A percentile compares a stretch with the other conserved stretches of the same genome.
Evolutionary conservation across 2,329 filamentous ascomycete species (phyloP).

Genomic region (Fusarium nematophilum): DNA sequence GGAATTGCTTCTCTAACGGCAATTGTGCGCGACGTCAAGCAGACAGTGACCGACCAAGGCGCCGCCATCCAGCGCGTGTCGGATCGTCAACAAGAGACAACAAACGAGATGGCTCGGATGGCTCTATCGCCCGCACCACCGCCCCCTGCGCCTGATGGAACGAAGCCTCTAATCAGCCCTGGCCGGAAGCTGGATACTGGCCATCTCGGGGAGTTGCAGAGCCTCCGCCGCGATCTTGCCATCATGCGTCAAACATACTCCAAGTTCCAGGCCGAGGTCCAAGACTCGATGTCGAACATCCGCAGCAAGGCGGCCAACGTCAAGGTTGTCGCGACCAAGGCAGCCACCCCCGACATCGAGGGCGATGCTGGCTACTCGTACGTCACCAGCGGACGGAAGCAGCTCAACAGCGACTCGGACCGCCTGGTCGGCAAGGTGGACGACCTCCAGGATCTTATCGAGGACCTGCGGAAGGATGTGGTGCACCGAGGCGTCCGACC

Average conservation of each 20-base stretch:
- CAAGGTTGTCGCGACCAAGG: constrained; percentile 79
- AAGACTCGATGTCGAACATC: constrained; percentile 86
- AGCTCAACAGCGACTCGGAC: constrained; percentile 87
- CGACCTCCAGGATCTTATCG: constrained; percentile 95
- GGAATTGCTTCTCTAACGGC: constrained; percentile 82
- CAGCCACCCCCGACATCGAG: constrained; percentile 76
- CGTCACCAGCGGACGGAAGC: constrained; percentile 87
- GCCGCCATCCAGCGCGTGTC: constrained; percentile 86
- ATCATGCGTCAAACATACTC: constrained; percentile 94
- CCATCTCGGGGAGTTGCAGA: constrained; percentile 83
- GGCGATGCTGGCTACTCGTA: constrained; percentile 86
- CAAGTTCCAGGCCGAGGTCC: constrained; percentile 87
- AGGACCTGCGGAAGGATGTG: constrained; percentile 97
- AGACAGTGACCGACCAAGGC: constrained; percentile 85
- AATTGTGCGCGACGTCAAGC: constrained; percentile 87
- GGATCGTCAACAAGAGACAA: constrained; percentile 88
- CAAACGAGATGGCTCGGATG: constrained; percentile 82
- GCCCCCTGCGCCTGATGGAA: constrained; percentile 56
- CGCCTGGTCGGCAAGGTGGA: constrained; percentile 92
- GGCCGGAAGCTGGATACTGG: constrained; percentile 63
- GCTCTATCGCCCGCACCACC: constrained; percentile 60
- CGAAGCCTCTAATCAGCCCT: constrained; percentile 47
- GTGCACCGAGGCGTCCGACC: constrained; percentile 92
- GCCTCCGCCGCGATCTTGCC: constrained; percentile 86
- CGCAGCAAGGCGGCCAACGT: constrained; percentile 84